These are phyloP conservation scores for Ustilago hordei DNA, from an alignment of 1,284 basidiomycete genomes.

Conservation along the genomic window DNA sequence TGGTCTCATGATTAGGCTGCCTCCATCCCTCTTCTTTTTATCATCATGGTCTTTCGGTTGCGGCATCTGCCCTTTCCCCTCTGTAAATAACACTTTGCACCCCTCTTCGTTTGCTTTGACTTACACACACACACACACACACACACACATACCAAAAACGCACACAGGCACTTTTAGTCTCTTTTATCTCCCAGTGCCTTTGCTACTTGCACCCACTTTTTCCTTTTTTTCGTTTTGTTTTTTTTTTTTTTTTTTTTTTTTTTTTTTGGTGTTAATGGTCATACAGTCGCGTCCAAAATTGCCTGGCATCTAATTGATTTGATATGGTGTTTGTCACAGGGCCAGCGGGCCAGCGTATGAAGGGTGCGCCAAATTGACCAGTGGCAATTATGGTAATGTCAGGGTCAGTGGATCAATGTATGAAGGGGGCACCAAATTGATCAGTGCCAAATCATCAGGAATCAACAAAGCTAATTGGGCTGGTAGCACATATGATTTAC, in stretches of 20 bases:
- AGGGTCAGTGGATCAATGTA: too few species aligned
- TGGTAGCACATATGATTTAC: too few species aligned
- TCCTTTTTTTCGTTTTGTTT: background rate
- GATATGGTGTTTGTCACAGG: too few species aligned
- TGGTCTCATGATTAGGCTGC: slow-evolving; percentile 21
- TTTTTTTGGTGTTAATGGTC: background rate
- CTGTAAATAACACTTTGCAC: slow-evolving; percentile 13
- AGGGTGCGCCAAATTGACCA: too few species aligned
- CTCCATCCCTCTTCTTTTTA: background rate
- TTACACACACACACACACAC: background rate
- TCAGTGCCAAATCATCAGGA: too few species aligned
- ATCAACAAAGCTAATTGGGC: too few species aligned
- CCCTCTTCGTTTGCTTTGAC: background rate
- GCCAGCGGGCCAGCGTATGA: too few species aligned
- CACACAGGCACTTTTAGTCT: background rate
- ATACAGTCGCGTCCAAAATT: background rate
- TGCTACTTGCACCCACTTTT: background rate
- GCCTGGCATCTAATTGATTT: too few species aligned
- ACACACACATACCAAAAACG: slow-evolving; percentile 18
- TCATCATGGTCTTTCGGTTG: background rate
- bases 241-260: background rate
- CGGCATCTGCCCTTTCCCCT: background rate
- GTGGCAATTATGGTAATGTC: too few species aligned
- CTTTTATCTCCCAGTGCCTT: background rate
- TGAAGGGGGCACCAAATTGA: too few species aligned